Evolutionary conservation across 352 stramenopile species (phyloP).

Genomic region (Achlya hypogyna): DNA sequence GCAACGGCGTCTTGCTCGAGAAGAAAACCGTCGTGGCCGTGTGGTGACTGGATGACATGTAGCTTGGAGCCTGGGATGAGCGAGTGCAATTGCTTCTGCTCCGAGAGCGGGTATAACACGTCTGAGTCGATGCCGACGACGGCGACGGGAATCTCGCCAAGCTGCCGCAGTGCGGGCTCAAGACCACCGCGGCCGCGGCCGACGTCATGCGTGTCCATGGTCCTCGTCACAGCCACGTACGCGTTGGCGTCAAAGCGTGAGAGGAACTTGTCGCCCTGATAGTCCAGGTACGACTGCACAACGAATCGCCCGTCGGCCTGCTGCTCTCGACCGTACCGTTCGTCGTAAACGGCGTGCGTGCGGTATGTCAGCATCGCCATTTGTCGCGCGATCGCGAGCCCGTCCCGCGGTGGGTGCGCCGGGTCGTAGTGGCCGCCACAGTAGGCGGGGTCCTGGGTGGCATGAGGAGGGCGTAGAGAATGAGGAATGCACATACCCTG

Average conservation of each 20-base stretch:
- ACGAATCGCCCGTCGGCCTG: constrained; percentile 53
- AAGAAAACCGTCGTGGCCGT: constrained; percentile 96
- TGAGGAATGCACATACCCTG: constrained; percentile 25
- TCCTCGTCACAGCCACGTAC: constrained; percentile 91
- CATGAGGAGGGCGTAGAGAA: background rate
- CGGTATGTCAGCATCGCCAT: constrained; percentile 97
- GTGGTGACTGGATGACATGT: constrained; percentile 78
- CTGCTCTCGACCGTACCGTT: constrained; percentile 86
- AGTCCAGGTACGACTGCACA: constrained; percentile 81
- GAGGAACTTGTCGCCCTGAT: constrained; percentile 94
- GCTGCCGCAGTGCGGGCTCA: constrained; percentile 38
- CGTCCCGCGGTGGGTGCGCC: constrained; percentile 48
- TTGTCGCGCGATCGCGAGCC: constrained; percentile 88
- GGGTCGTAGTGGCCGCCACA: constrained; percentile 65
- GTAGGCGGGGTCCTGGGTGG: constrained; percentile 79
- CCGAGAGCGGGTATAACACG: constrained; percentile 89
- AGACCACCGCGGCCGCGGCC: constrained; percentile 73
- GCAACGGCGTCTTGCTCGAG: constrained; percentile 92
- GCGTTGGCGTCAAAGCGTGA: constrained; percentile 92
- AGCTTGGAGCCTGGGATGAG: constrained; percentile 80
- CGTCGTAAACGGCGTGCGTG: constrained; percentile 83
- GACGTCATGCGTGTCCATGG: constrained; percentile 96
- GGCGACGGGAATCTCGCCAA: constrained; percentile 66
- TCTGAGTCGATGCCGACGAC: constrained; percentile 94
- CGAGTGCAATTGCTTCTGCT: constrained; percentile 85